A percentile compares a stretch with the other conserved stretches of the same genome.
These are phyloP conservation scores for Neurospora sublineolata DNA, from an alignment of 495 filamentous ascomycete species.

Conservation along the genomic window DNA sequence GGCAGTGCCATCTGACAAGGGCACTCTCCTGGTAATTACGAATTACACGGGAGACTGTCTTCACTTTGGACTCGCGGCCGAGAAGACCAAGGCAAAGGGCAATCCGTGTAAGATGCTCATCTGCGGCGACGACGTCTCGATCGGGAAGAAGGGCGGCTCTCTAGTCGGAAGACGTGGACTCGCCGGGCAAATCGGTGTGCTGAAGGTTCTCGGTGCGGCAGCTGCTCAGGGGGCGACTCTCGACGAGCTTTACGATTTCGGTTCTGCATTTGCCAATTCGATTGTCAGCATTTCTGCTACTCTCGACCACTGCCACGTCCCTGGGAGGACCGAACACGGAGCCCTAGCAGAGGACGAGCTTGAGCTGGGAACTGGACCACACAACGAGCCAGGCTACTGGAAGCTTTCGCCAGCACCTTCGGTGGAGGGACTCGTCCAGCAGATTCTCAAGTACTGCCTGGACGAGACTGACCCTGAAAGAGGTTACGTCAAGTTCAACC, in stretches of 20 bases:
- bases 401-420: conserved; percentile 44
- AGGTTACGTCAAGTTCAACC: conserved; percentile 45
- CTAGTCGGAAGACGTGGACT: conserved; percentile 48
- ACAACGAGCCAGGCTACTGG: conserved; percentile 50
- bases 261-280: conserved; percentile 39
- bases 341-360: conserved; percentile 35
- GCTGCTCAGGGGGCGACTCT: conserved; percentile 36
- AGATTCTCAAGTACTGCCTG: conserved; percentile 42
- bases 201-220: conserved; percentile 30
- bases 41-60: conserved; percentile 58
- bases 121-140: conserved; percentile 49
- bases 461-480: conserved; percentile 45
- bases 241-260: conserved; percentile 45
- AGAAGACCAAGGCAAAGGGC: conserved; percentile 47
- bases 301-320: conserved; percentile 54
- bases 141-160: conserved; percentile 43
- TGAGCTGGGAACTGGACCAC: conserved; percentile 50
- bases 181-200: conserved; percentile 38
- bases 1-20: conserved; percentile 43
- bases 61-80: conserved; percentile 51
- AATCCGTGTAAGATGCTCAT: conserved; percentile 44
- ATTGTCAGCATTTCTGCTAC: conserved; percentile 49
- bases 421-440: conserved; percentile 39
- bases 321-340: conserved; percentile 44
- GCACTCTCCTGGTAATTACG: conserved; percentile 50